These are phyloP conservation scores for Dictyostelium intermedium DNA, from an alignment of 78 protist genomes.

Conservation along the genomic window DNA sequence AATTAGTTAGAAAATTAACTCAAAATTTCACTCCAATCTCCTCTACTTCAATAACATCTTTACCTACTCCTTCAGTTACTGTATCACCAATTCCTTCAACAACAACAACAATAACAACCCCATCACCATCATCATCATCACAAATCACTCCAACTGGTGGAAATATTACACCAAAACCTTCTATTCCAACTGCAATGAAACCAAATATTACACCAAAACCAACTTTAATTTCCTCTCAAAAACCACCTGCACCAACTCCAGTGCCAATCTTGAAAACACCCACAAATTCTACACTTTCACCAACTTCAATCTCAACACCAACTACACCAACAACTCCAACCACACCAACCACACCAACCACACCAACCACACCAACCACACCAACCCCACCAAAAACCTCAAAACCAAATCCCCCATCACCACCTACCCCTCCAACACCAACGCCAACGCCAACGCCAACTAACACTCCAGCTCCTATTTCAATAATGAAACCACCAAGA, in stretches of 20 bases:
- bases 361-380: not conserved
- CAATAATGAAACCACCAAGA: not conserved
- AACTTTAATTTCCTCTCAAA: not conserved
- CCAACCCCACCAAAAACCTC: not conserved
- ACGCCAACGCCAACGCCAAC: not conserved
- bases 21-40: not conserved
- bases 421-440: not conserved
- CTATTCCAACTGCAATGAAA: not conserved
- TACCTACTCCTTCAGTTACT: not conserved
- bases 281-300: not conserved
- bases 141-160: not conserved
- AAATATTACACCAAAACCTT: not conserved
- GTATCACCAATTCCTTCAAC: not conserved
- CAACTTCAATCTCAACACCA: not conserved
- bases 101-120: not conserved
- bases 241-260: not conserved
- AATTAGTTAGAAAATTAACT: not conserved
- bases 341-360: not conserved
- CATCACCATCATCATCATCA: not conserved
- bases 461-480: not conserved
- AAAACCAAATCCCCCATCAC: not conserved
- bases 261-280: not conserved
- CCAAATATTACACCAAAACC: not conserved
- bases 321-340: not conserved
- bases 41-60: not conserved